Conservation (phyloP, 2,329 filamentous ascomycete genomes). For the Fusarium sp. region DNA sequence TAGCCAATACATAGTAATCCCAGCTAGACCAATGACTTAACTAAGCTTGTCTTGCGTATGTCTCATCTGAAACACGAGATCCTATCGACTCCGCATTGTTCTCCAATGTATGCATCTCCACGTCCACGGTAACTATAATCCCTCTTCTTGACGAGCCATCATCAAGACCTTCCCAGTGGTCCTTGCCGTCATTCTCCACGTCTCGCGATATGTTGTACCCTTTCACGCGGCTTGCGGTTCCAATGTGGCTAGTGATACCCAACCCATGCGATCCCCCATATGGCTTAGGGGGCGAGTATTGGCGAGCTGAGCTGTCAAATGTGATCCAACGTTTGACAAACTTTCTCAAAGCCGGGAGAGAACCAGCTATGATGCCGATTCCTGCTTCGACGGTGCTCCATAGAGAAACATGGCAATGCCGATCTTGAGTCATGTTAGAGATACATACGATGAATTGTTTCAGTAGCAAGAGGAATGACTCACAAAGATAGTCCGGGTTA, state of each 20-base stretch:
- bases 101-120: constrained; percentile 24
- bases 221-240: not conserved
- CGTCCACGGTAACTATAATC: constrained; percentile 21
- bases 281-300: not conserved
- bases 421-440: not conserved
- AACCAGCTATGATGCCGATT: constrained; percentile 6
- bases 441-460: accelerated
- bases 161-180: constrained; percentile 13
- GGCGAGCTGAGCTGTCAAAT: not conserved
- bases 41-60: not conserved
- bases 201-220: not conserved
- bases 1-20: too few species aligned
- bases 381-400: constrained; percentile 6
- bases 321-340: constrained; percentile 5
- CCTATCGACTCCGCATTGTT: not conserved
- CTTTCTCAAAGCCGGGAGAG: not conserved
- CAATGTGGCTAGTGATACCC: not conserved
- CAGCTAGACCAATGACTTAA: not conserved
- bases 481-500: not conserved
- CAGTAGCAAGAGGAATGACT: not conserved
- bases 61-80: not conserved
- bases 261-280: not conserved
- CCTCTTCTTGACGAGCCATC: constrained; percentile 13
- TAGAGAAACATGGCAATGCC: not conserved
- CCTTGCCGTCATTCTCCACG: not conserved